Conservation (phyloP, 441 rosid species). For the Bruguiera hainesii region DNA sequence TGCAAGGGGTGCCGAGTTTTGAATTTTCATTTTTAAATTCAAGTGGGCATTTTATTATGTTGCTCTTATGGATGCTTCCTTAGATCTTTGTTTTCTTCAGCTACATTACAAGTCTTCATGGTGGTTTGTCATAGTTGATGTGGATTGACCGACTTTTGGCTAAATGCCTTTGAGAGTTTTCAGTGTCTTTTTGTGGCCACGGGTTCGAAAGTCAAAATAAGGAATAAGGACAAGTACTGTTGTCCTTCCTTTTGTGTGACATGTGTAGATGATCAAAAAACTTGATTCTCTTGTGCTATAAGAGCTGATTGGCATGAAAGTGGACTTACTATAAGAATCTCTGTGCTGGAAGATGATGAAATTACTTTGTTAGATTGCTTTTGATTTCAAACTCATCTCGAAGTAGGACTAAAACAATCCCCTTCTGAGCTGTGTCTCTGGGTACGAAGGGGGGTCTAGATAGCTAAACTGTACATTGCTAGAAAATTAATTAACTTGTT, state of each 20-base stretch:
- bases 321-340: neutral
- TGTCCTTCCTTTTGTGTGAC: neutral
- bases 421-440: neutral
- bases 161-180: neutral
- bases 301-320: too few relatives aligned
- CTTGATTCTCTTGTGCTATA: neutral
- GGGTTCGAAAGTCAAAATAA: neutral
- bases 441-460: too few relatives aligned
- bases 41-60: neutral
- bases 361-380: neutral
- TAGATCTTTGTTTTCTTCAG: neutral
- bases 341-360: neutral
- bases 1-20: neutral
- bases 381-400: neutral
- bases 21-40: neutral
- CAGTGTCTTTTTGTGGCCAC: neutral
- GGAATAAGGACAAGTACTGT: neutral
- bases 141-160: neutral
- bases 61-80: neutral
- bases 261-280: neutral
- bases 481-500: too few relatives aligned
- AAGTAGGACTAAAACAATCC: neutral
- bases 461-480: neutral
- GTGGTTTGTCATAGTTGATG: neutral
- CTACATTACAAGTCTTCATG: neutral